These are phyloP conservation scores for Aspergillus leporis DNA, from an alignment of 495 filamentous ascomycete species.

Conservation along the genomic window DNA sequence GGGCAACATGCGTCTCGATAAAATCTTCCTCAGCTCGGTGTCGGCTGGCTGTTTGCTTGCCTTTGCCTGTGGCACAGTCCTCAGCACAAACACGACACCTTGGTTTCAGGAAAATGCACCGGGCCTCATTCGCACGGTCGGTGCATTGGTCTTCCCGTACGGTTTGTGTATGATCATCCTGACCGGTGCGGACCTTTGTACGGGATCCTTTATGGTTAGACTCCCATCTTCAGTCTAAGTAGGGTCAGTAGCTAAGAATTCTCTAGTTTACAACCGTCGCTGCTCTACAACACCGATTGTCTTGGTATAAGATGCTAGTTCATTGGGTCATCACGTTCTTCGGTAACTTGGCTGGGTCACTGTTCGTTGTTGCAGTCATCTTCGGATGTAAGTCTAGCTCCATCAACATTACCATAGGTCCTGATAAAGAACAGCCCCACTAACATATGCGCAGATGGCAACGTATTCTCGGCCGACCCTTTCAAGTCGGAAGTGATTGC, in stretches of 20 bases:
- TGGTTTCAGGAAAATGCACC: constrained; percentile 64
- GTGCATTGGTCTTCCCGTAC: constrained; percentile 58
- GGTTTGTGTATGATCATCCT: constrained; percentile 61
- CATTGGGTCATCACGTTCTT: constrained; percentile 61
- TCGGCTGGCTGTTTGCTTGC: constrained; percentile 54
- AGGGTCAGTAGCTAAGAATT: background rate
- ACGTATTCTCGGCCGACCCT: constrained; percentile 52
- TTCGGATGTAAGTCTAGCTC: constrained; percentile 50
- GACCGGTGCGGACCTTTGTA: constrained; percentile 61
- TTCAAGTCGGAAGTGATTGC: constrained; percentile 51
- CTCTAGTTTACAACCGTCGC: constrained; percentile 55
- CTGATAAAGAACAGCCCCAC: background rate
- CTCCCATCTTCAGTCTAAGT: no score
- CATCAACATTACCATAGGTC: background rate
- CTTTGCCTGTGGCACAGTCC: constrained; percentile 51
- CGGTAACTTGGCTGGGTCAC: constrained; percentile 59
- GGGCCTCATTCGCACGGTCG: constrained; percentile 57
- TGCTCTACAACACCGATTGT: constrained; percentile 50
- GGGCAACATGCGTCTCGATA: constrained; percentile 53
- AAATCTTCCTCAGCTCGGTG: constrained; percentile 55
- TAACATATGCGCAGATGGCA: constrained; percentile 44
- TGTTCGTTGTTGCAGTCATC: constrained; percentile 60
- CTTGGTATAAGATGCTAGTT: constrained; percentile 48
- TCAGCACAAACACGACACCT: constrained; percentile 54
- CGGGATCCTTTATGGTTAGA: constrained; percentile 57